Evolutionary conservation across 2,329 filamentous ascomycete species (phyloP), one percentile per base, ranked within the genome.

Genomic region (Stagonosporopsis rhizophila): DNA sequence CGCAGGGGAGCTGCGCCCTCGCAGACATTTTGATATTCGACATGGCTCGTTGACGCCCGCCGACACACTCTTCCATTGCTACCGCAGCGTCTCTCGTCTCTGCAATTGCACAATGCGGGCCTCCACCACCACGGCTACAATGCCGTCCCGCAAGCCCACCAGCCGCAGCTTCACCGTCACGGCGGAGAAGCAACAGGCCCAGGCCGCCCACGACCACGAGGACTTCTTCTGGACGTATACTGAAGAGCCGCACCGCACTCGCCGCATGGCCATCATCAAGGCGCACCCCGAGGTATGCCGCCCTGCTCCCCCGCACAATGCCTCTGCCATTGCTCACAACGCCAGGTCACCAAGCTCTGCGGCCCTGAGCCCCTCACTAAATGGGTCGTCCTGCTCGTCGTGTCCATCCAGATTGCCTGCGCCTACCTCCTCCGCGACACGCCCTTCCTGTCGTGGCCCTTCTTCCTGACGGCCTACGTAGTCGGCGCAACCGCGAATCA

Each of bases 211-310:
- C 35, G 72, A 75, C 39, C 63, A 78, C 38, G 75, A 87, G 60
- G 84, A 88, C 75, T 98, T 98, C 83, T 96, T 96, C 81, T 98
- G 96, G 95, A 96, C 95, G 37, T 98, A 99, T 75, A 97, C 95
- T 9, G 95, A 99, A 77, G 95, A 99, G 79, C 95, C 95, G 60
- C 95, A 99, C 78, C 87, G 92, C 66, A 95, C 94, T 28, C 84
- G 95, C 67, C 86, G 95, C 54, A 86, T 94, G 68, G 92, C 92
- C 60, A 99, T 99, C 70, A 98, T 99, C 79, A 98, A 97, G 81
- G 93, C 94, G 52, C 94, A 99, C 75, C 95, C 95, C 42, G 94
- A 99, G 85, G 92, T 94, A 80, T n/a, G 19, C n/a, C 32, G 49
- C 7, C 12, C 39, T n/a, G 4, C 14, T 48, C 37, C 49, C 23